Evolutionary conservation across 306 rosid genomes (phyloP), one percentile per base, ranked within the genome.

Genomic region (Potentilla sterilis): DNA sequence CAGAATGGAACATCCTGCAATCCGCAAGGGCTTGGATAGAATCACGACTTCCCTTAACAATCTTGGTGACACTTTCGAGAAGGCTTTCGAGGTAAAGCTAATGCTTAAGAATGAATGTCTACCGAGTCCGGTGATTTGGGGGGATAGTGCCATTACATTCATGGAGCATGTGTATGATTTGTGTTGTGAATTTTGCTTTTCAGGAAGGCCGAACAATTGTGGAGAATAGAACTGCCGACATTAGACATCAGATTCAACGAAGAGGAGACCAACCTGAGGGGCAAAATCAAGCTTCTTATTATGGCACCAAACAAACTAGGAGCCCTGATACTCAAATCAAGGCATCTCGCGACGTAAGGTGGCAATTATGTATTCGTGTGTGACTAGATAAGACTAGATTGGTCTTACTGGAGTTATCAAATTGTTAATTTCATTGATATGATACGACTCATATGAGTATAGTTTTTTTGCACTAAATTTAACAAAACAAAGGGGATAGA

Each of bases 261-360:
- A 88, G 81, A 78, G 90, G 89, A 78, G 80, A 69, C 79, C 70
- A 73, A 43, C 46, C 77, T 7, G 97, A 88, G 49, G 84, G 73
- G 57, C 73, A 69, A 67, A 58, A 74, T 84, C 91, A 79, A 69
- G 77, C 80, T 69, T 70, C 89, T 38, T 71, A 70, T 15, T 48
- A 75, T 51, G 78, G 44, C 79, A 51, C 19, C 73, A 80, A 79
- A 44, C 70, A 24, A 65, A 81, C 64, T 37, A 64, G 24, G 69
- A 83, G 28, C 79, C 90, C 61, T 34, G 97, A 96, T 74, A 89
- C 92, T 59, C 95, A 96, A 83, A 91, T 96, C 90, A 96, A 92
- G 91, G 93, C 98, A 86, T 90, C 99, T 67, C 98, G 98, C 86
- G 99, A 96, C 92, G 99, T 96, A 96, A 96, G 99, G 98, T 96